Evolutionary conservation across 1,284 basidiomycete genomes (phyloP), one percentile per base, ranked within the genome.

Genomic region (Malassezia psittaci): DNA sequence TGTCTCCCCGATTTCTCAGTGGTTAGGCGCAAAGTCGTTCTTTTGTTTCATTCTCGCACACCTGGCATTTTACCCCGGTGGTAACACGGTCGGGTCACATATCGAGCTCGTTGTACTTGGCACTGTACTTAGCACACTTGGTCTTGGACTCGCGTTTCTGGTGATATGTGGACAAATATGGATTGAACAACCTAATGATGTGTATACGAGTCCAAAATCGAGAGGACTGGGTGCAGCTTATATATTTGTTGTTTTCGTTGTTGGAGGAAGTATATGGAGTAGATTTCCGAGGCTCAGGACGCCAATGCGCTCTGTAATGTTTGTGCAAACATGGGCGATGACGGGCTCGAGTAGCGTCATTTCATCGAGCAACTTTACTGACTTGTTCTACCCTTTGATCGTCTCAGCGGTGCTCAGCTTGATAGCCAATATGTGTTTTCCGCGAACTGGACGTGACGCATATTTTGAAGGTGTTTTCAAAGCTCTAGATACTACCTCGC

Each of bases 311-410:
- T 62, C 62, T 6, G 38, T 52, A 35, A 50, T 72, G 46, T 69
- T 71, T 45, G 42, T 47, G 32, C 50, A 51, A 10, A 43, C 57
- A 2, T 72, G 67, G 67, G 53, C 56, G n/a, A 45, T 72, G 29
- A 66, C 64, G 1, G 46, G 48, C 10, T 61, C 66, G 21, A 54
- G 54, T 38, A 47, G 52, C 7, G 35, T 41, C 5, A 67, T 66
- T 46, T 53, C 16, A n/a, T 52, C 51, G n/a, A 40, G 39, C 34
- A 63, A 64, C 47, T 69, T 71, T 21, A 48, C 63, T 16, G 40
- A 62, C 32, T 45, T 64, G 16, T 69, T 69, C 48, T 66, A 63
- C 39, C 67, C 67, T 0, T 50, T 65, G 5, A 37, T 69, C 16
- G 35, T 68, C 8, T 54, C 63, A 9, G 68, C 63, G 43, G 39